Percentiles rank a stretch among this genome's conserved stretches.
Conservation (phyloP, 306 rosid genomes). For the Datisca glomerata region DNA sequence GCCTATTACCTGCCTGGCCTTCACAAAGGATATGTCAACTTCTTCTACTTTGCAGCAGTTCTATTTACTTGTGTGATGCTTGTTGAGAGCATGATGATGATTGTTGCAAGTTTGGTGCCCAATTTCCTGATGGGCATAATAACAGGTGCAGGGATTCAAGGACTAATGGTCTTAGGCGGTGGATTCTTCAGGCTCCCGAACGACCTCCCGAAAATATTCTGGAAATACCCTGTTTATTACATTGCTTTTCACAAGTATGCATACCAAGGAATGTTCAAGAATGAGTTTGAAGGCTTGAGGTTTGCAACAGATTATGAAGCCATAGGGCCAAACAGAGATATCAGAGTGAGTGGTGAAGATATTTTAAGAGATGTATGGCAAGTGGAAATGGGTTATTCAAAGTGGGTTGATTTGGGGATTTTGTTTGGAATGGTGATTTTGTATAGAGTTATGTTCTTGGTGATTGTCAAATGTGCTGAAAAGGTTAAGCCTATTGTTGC, state of each 20-base stretch:
- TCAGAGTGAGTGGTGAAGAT: constrained; percentile 30
- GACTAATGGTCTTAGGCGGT: constrained; percentile 35
- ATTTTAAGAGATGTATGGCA: constrained; percentile 26
- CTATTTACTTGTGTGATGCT: constrained; percentile 37
- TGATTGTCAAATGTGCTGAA: constrained; percentile 31
- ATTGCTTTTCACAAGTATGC: constrained; percentile 52
- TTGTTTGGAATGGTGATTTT: constrained; percentile 42
- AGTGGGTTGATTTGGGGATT: constrained; percentile 55
- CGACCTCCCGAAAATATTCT: constrained; percentile 36
- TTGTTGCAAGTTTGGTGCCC: constrained; percentile 51
- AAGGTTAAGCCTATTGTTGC: constrained; percentile 18
- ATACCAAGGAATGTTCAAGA: constrained; percentile 53
- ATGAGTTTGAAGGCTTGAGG: constrained; percentile 38
- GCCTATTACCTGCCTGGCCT: constrained; percentile 45
- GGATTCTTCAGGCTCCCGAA: constrained; percentile 50
- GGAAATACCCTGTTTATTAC: constrained; percentile 49
- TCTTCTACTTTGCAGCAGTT: constrained; percentile 22
- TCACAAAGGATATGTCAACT: constrained; percentile 25
- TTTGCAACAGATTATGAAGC: constrained; percentile 11
- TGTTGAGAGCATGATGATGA: constrained; percentile 80
- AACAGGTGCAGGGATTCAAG: constrained; percentile 63
- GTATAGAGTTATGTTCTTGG: constrained; percentile 39
- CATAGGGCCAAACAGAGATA: background rate
- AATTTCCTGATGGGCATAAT: constrained; percentile 69
- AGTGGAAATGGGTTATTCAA: constrained; percentile 41